These are phyloP conservation scores for Cystofilobasidium macerans DNA, from an alignment of 768 basidiomycete genomes.

Conservation along the genomic window DNA sequence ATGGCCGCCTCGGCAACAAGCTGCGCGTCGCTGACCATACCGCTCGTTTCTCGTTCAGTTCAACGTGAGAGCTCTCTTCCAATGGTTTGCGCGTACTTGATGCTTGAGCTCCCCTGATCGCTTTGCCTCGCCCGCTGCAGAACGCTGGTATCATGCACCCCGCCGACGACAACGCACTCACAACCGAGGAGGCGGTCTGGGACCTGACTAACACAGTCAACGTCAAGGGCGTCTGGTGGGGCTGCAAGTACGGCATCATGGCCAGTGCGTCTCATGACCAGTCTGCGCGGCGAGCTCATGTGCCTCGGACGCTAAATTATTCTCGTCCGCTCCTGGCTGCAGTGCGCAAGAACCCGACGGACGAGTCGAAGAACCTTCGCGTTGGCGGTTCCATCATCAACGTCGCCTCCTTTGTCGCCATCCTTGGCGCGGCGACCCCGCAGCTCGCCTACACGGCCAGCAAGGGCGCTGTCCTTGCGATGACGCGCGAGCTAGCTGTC, in stretches of 20 bases:
- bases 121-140: constrained; percentile 17
- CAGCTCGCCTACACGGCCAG: constrained; percentile 98
- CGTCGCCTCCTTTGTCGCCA: constrained; percentile 87
- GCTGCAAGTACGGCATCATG: constrained; percentile 90
- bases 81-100: not conserved
- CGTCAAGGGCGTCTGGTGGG: constrained; percentile 95
- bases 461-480: constrained; percentile 95
- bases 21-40: not conserved
- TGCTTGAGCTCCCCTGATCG: not conserved
- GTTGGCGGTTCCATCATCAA: constrained; percentile 72
- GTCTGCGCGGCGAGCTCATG: too few relatives aligned
- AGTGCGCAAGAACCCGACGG: constrained; percentile 54
- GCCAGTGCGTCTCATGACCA: constrained; percentile 47
- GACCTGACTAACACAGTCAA: constrained; percentile 39
- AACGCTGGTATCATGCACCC: constrained; percentile 90
- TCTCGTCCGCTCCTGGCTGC: not conserved
- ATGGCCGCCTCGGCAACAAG: not conserved
- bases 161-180: constrained; percentile 82
- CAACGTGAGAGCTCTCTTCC: constrained; percentile 4
- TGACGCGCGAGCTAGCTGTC: constrained; percentile 96
- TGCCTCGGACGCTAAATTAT: too few relatives aligned
- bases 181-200: constrained; percentile 95
- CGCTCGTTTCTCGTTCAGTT: constrained; percentile 13
- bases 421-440: constrained; percentile 92
- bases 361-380: constrained; percentile 65